Base-by-base conservation (phyloP, 495 filamentous ascomycete genomes). In the Articulospora tetracladia region DNA sequence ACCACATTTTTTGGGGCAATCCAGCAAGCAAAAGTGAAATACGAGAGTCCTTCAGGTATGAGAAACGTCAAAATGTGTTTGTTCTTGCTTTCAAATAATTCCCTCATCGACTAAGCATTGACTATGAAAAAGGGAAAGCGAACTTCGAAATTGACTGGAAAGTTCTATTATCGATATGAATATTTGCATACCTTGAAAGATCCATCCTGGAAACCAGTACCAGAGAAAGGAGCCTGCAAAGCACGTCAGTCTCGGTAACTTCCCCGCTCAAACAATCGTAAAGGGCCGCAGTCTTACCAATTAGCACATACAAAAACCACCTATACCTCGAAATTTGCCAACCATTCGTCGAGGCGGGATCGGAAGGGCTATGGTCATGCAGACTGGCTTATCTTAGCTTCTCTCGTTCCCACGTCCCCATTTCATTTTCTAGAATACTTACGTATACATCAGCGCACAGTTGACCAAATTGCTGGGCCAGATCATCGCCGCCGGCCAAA, bases 401-500 rank as follows among this genome's bases (percentile, higher is more conserved):
- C 44, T 20, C 44, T 48, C 22, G 34, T 23, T 8, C 22, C n/a
- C 44, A 48, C 15, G 8, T 6, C 6, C 22, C 7, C 44, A 6
- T 6, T 20, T 8, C 44, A 48, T 8, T 19, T 48, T n/a, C 15
- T 2, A 50, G 4, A 4, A 25, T 3, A 50, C 8, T 50, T 22
- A 25, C 20, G 86, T 85, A 53, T 83, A 81, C 73, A 92, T 86
- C 8, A 92, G 72, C 7, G 86, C 74, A 0, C 83, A 77, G 22
- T 82, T 82, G 60, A 87, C 83, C 24, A 92, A 72, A 44, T 77
- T 86, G 1, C 74, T 74, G 0, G 88, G 88, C 86, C 87, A 92
- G 60, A 92, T 90, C 86, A 92, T 90, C 7, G 87, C 79, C 2
- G 86, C 85, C 2, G 84, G 86, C 58, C 49, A 85, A 24, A 90